These are phyloP conservation scores for Staphylotrichum longicolle DNA, from an alignment of 495 filamentous ascomycete genomes.

Conservation along the genomic window DNA sequence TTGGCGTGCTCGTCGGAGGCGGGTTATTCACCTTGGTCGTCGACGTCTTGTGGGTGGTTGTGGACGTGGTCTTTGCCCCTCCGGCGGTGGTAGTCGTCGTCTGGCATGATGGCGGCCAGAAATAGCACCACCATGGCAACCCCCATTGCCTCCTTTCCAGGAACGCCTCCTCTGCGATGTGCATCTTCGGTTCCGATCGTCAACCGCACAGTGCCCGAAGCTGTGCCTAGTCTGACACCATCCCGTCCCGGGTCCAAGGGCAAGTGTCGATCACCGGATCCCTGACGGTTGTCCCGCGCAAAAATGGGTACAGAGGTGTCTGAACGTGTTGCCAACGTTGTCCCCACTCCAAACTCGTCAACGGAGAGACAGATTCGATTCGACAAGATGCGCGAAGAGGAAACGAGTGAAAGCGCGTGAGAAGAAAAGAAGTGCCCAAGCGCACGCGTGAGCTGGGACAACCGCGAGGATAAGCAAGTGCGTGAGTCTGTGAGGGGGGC, in stretches of 20 bases:
- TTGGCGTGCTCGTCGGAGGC: background rate
- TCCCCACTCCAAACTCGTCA: too few species aligned
- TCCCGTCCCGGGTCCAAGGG: background rate
- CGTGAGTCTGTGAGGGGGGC: background rate
- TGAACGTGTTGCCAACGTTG: too few species aligned
- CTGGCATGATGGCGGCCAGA: constrained; percentile 1
- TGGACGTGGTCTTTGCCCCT: background rate
- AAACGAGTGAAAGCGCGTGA: background rate
- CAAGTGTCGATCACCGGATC: too few species aligned
- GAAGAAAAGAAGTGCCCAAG: background rate
- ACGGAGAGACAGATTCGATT: too few species aligned
- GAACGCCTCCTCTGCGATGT: background rate
- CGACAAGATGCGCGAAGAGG: background rate
- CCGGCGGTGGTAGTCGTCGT: background rate
- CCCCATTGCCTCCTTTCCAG: constrained; percentile 2
- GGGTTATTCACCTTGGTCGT: constrained; percentile 1
- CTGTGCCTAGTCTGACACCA: background rate
- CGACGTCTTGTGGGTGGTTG: background rate
- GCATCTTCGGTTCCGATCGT: background rate
- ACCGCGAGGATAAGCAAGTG: background rate
- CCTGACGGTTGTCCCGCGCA: too few species aligned
- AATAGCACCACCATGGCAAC: constrained; percentile 8
- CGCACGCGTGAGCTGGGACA: background rate
- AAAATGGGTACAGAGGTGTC: too few species aligned
- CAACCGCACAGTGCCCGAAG: background rate